Evolutionary conservation across 371 early-diverging fungal genomes (phyloP), one percentile per base, ranked within the genome.

Genomic region (Mucor indicus): DNA sequence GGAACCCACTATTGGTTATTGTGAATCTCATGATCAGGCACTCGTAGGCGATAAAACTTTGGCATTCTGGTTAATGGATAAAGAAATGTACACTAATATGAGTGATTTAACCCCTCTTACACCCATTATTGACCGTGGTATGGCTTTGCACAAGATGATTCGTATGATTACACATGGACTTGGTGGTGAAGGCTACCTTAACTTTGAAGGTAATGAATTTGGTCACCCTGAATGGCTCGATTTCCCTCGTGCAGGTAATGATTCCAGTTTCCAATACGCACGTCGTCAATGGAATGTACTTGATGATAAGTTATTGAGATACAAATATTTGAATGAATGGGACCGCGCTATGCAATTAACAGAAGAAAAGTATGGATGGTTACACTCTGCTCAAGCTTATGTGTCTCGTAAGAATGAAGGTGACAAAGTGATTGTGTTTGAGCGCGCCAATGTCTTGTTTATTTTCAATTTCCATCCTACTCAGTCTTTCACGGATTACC

Each of bases 191-290:
- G 98, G 95, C 1, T 97, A 95, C 62, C 72, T 97, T 38, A 95
- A 87, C 51, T 97, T 97, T 57, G 92, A 93, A 65, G 98, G 98
- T 37, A 96, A 95, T 62, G 95, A 95, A 60, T 97, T 97, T 76
- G 98, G 98, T 0, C 96, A 97, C 55, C 98, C 98, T 11, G 98
- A 97, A 69, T 97, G 98, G 98, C 84, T 97, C 15, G 98, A 97
- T 68, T 97, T 97, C 60, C 98, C 98, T 44, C 89, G 98, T 16
- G 89, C 70, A 20, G 98, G 96, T 52, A 97, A 97, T 72, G 69
- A 79, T 35, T 78, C 80, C n/a, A 88, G 89, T 44, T 96, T 91
- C 80, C 95, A 94, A 64, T 93, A 96, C 64, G 92, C 93, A 12
- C 84, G 96, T 30, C 88, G 96, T 15, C 96, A 97, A 70, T 96